Base-by-base conservation (phyloP, 768 basidiomycete genomes). In the Fomitopsis pulvina region DNA sequence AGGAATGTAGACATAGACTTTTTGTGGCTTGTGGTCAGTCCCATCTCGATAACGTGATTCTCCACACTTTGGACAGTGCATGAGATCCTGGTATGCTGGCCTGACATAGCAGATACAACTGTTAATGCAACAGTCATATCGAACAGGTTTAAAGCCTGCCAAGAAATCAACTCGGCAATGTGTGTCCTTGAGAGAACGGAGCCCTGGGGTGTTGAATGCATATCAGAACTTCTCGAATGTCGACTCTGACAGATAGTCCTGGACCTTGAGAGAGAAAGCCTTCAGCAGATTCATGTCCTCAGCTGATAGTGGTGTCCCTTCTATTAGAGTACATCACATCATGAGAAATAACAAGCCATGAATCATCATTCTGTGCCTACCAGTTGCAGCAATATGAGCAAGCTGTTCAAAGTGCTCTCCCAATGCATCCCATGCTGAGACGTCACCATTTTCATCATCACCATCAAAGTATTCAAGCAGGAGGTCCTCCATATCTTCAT, bases 51-150 rank as follows among this genome's bases (percentile, higher is more conserved):
- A 64, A 1, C 67, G 61, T 10, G 66, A n/a, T 39, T 60, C 57
- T 0, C 63, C 41, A 58, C 74, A 77, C 54, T 60, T 60, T 1
- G 67, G 68, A 48, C 76, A 78, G 7, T 22, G 20, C 0, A 53
- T 48, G 8, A 61, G 46, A 4, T 63, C 55, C 5, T 49, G 56
- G 28, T 67, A 60, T 0, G 61, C 55, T 22, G 16, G 12, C 0
- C 72, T 72, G 12, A 63, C 56, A 52, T 60, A 77, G 49, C 64
- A 67, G 45, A 57, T 57, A 52, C 76, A 77, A 0, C 69, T 71
- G 44, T 71, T 69, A 21, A 59, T 43, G 57, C 76, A 78, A 55
- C 73, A 76, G 56, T 76, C 57, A 56, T 66, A 71, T 63, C 30
- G 41, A 1, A 59, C 50, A 1, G 70, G 65, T 18, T 61, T 52